Percentiles rank a stretch among this genome's conserved stretches.
Evolutionary conservation across 1,139 yeast genomes (phyloP).

Genomic region (Yamadazyma pseudoaaseri): DNA sequence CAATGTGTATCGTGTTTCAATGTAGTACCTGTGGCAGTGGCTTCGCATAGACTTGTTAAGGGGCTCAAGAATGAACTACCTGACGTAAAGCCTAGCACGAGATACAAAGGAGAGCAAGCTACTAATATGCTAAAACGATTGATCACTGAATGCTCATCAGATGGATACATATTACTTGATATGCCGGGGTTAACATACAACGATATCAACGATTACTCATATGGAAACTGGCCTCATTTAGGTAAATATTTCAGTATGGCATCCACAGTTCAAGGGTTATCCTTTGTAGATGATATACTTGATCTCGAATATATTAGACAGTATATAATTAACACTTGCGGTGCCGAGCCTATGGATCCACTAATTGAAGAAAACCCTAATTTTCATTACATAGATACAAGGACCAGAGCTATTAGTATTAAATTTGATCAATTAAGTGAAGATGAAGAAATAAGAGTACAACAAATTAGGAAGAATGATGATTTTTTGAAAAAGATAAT

Average conservation of each 20-base stretch:
- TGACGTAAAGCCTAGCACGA: conserved; percentile 20
- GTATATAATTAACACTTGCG: conserved; percentile 45
- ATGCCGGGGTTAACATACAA: conserved; percentile 63
- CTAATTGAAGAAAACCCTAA: conserved; percentile 42
- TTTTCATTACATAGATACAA: conserved; percentile 54
- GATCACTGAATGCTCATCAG: conserved; percentile 63
- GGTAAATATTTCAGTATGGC: conserved; percentile 55
- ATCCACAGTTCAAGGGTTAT: conserved; percentile 63
- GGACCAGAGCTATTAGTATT: conserved; percentile 58
- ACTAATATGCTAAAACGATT: conserved; percentile 47
- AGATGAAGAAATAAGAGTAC: conserved; percentile 18
- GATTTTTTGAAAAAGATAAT: conserved; percentile 48
- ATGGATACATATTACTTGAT: conserved; percentile 65
- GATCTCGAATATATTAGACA: conserved; percentile 49
- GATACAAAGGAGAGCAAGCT: conserved; percentile 22
- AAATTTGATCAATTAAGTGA: conserved; percentile 45
- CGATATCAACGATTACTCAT: conserved; percentile 49
- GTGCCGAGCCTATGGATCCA: conserved; percentile 42
- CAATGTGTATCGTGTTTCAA: conserved; percentile 16
- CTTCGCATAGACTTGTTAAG: conserved; percentile 41
- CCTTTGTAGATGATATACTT: conserved; percentile 46
- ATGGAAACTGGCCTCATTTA: conserved; percentile 51
- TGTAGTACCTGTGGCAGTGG: conserved; percentile 35
- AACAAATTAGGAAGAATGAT: conserved; percentile 43
- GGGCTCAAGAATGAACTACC: conserved; percentile 25